Evolutionary conservation across 805 yeast genomes (phyloP).

Genomic region (Yarrowia sp.): DNA sequence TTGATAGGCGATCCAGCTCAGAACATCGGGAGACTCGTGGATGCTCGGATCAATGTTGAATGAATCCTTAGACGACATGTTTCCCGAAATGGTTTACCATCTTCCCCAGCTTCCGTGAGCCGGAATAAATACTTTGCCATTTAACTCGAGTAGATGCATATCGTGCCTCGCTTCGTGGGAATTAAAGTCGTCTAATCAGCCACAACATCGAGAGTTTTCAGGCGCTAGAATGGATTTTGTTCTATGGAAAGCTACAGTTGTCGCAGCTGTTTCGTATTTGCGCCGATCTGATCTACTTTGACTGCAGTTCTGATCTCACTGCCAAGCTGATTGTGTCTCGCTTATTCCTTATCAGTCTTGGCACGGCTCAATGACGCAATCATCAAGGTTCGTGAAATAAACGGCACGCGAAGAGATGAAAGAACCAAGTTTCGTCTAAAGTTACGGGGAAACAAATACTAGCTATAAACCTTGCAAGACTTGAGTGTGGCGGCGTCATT

Average conservation of each 20-base stretch:
- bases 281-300: neutral
- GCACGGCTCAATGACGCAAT: slow-evolving; percentile 29
- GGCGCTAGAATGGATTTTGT: neutral
- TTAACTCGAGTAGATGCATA: slow-evolving; percentile 15
- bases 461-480: slow-evolving; percentile 1
- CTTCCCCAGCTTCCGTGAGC: neutral
- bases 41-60: slow-evolving; percentile 19
- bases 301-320: too few species aligned
- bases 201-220: neutral
- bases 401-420: slow-evolving; percentile 15
- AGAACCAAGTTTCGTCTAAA: neutral
- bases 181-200: slow-evolving; percentile 11
- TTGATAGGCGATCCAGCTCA: slow-evolving; percentile 25
- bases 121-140: slow-evolving; percentile 6
- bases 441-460: neutral
- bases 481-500: neutral
- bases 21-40: slow-evolving; percentile 26
- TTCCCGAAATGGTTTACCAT: neutral
- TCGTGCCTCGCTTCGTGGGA: neutral
- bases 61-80: slow-evolving; percentile 19
- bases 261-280: neutral
- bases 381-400: slow-evolving; percentile 1
- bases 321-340: neutral
- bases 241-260: neutral
- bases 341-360: slow-evolving; percentile 5